Conservation (phyloP, 1,139 yeast genomes). For the Saccharomycopsis hybrid region DNA sequence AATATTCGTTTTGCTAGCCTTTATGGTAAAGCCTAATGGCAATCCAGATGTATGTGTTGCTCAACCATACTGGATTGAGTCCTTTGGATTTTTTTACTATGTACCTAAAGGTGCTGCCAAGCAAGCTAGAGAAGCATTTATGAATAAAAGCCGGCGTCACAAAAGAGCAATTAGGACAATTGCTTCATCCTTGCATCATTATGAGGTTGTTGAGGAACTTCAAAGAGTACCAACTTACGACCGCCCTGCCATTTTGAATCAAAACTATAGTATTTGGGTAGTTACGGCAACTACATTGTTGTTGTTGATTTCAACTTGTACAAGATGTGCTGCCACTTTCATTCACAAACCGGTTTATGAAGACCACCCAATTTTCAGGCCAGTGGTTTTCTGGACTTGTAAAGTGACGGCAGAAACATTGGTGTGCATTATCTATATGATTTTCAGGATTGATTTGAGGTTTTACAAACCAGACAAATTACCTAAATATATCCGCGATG, state of each 20-base stretch:
- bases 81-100: constrained; percentile 49
- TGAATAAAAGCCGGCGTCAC: constrained; percentile 46
- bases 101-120: constrained; percentile 43
- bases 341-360: constrained; percentile 29
- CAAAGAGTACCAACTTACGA: constrained; percentile 26
- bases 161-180: constrained; percentile 34
- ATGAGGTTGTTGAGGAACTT: constrained; percentile 30
- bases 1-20: constrained; percentile 45
- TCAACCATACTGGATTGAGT: constrained; percentile 79
- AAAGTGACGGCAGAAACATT: constrained; percentile 62
- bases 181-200: constrained; percentile 34
- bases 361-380: constrained; percentile 39
- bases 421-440: constrained; percentile 47
- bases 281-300: constrained; percentile 46
- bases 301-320: constrained; percentile 50
- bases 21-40: constrained; percentile 47
- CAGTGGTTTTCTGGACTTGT: constrained; percentile 56
- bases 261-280: constrained; percentile 42
- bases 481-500: too few species aligned
- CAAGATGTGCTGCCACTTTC: constrained; percentile 53
- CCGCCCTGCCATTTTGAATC: constrained; percentile 34
- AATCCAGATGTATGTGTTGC: constrained; percentile 50
- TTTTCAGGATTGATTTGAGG: constrained; percentile 65
- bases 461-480: constrained; percentile 64
- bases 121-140: constrained; percentile 46